Percentiles rank a stretch among this genome's conserved stretches.
These are phyloP conservation scores for Acacia melanoxylon DNA, from an alignment of 306 rosid genomes.

Conservation along the genomic window DNA sequence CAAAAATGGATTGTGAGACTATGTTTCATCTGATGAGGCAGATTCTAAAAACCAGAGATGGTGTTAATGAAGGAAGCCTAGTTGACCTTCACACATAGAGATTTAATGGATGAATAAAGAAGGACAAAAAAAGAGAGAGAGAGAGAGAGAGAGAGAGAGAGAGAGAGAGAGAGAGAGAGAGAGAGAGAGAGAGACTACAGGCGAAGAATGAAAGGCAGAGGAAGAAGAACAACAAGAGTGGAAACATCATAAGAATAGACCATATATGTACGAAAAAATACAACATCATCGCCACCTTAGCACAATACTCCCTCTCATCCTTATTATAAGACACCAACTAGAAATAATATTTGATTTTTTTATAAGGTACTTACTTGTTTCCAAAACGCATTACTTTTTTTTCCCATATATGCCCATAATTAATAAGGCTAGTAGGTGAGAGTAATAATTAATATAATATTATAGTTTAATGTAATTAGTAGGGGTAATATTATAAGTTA, in stretches of 20 bases:
- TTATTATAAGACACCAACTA: too few relatives aligned
- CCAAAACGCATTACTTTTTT: too few relatives aligned
- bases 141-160: background rate
- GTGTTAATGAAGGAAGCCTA: conserved; percentile 47
- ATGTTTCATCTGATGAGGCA: conserved; percentile 57
- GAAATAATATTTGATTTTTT: too few relatives aligned
- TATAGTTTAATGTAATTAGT: too few relatives aligned
- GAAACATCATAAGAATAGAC: conserved; percentile 47
- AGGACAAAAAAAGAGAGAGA: background rate
- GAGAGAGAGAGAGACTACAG: conserved; percentile 28
- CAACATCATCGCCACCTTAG: too few relatives aligned
- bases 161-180: too few relatives aligned
- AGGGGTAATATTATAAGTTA: too few relatives aligned
- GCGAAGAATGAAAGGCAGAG: conserved; percentile 47
- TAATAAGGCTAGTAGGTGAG: too few relatives aligned
- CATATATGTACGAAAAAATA: conserved; percentile 7
- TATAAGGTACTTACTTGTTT: too few relatives aligned
- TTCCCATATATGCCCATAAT: too few relatives aligned
- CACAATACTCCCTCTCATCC: too few relatives aligned
- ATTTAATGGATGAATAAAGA: background rate
- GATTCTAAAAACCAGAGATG: conserved; percentile 36
- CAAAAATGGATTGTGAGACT: background rate
- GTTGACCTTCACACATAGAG: conserved; percentile 33
- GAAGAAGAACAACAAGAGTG: conserved; percentile 47
- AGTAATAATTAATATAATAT: too few relatives aligned